Evolutionary conservation across 2,329 filamentous ascomycete genomes (phyloP), one percentile per base, ranked within the genome.

Genomic region (Dryadomyces sulphureus): DNA sequence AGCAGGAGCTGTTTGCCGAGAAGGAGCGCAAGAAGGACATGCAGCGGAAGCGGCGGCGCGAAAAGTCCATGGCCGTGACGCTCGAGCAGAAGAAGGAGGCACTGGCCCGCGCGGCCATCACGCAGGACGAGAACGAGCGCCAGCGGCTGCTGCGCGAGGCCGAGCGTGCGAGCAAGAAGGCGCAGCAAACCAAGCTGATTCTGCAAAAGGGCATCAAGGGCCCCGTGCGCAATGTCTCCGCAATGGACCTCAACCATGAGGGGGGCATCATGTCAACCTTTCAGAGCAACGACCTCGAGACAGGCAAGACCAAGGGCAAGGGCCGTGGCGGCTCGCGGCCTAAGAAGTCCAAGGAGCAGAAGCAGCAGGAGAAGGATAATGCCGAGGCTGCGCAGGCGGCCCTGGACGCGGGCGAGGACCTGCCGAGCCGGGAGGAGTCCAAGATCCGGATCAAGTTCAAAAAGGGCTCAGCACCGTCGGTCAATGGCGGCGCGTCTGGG

Each of bases 1-100:
- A 88, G 50, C 86, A 87, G 53, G 90, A 95, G 61, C 72, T 95
- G 7, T 83, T 84, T 50, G 88, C 90, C 50, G 92, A 98, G 63
- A 98, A 98, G 66, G 92, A 98, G 65, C 86, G 92, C 53, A 98
- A 98, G 70, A 98, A 98, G 68, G 92, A 98, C 59, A 96, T 98
- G 87, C 92, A 98, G 62, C 84, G 92, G 52, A 98, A 96, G 68
- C 79, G 92, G 49, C 81, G 92, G 38, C 83, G 92, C 17, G 90
- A 96, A 61, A 95, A 95, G 67, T 94, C 90, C 5, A 88, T 95
- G 71, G 88, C 88, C 4, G 83, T 93, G 49, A 90, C 88, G 7
- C 84, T 93, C 55, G 90, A 95, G 59, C 81, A 88, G 59, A 92
- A 93, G 65, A 84, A 92, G 52, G 77, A 83, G 4, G 85, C 87